Percentiles rank a stretch among this genome's conserved stretches.
These are phyloP conservation scores for Polytrichum formosum DNA, from an alignment of 225 moss, liverwort and hornwort species.

Conservation along the genomic window DNA sequence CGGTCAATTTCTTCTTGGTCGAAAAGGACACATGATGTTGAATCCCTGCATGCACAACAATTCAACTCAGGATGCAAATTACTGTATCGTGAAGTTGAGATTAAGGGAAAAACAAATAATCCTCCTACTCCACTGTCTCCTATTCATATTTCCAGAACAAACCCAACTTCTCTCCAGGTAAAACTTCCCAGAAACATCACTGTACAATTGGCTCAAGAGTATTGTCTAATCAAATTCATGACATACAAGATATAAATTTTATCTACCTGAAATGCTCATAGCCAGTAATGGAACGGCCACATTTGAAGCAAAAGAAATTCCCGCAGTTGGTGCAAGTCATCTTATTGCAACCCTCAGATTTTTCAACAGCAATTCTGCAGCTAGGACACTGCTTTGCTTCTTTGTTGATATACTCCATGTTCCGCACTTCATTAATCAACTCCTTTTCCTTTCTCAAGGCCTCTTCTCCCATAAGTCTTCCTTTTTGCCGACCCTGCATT, in stretches of 20 bases:
- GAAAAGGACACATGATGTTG: constrained; percentile 31
- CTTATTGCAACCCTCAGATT: constrained; percentile 82
- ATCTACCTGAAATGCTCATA: constrained; percentile 54
- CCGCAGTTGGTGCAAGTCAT: constrained; percentile 72
- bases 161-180: background rate
- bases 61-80: no score
- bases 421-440: constrained; percentile 63
- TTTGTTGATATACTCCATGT: constrained; percentile 57
- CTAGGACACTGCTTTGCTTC: constrained; percentile 78
- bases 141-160: background rate
- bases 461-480: constrained; percentile 41
- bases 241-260: no score
- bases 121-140: no score
- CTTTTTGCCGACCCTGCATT: constrained; percentile 47
- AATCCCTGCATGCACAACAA: background rate
- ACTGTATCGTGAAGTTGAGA: no score
- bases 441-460: constrained; percentile 49
- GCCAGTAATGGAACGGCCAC: constrained; percentile 49
- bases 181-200: background rate
- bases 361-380: constrained; percentile 71
- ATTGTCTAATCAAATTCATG: no score
- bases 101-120: no score
- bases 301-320: constrained; percentile 62
- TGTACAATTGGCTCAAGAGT: background rate
- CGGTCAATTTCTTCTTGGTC: constrained; percentile 47